Percentiles rank a stretch among this genome's conserved stretches.
phyloP scores from a whole-genome alignment of 2,329 filamentous ascomycete genomes.

The Rutstroemia sp. region DNA sequence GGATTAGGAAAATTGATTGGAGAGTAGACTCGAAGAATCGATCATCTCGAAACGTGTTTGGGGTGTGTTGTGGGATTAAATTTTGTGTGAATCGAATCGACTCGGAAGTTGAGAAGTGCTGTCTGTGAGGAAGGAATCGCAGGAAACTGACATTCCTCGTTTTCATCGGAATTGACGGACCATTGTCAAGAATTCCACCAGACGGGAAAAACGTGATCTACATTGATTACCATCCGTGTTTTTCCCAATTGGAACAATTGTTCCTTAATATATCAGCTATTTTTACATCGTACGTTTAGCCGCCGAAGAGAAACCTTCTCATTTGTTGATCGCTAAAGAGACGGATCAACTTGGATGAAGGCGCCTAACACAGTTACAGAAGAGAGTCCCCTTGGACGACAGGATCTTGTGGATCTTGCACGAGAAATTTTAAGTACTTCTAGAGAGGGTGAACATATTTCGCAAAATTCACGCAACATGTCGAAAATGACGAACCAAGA shows the following conservation, averaged over 20 bases:
- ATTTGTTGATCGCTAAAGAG: background rate
- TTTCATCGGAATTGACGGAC: background rate
- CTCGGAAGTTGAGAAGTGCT: no score
- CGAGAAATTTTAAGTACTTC: conserved; percentile 17
- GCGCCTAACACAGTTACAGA: conserved; percentile 14
- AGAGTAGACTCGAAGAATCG: no score
- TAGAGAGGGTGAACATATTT: background rate
- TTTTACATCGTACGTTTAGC: conserved; percentile 5
- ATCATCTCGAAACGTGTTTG: background rate
- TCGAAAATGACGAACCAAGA: conserved; percentile 14
- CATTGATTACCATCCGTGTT: background rate
- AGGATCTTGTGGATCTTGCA: conserved; percentile 22
- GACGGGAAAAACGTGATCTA: background rate
- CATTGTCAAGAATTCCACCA: background rate
- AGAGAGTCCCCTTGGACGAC: conserved; percentile 13
- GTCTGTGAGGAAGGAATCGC: background rate
- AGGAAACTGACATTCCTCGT: background rate
- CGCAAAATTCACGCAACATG: background rate
- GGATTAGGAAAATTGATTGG: no score
- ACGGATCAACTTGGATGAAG: conserved; percentile 8
- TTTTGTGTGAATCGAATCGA: background rate
- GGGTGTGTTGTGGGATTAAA: background rate
- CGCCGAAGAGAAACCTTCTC: conserved; percentile 1
- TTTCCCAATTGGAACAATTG: background rate
- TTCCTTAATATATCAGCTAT: background rate